Percentiles rank a stretch among this genome's conserved stretches.
These are phyloP conservation scores for Echria macrotheca DNA, from an alignment of 495 filamentous ascomycete genomes.

Conservation along the genomic window DNA sequence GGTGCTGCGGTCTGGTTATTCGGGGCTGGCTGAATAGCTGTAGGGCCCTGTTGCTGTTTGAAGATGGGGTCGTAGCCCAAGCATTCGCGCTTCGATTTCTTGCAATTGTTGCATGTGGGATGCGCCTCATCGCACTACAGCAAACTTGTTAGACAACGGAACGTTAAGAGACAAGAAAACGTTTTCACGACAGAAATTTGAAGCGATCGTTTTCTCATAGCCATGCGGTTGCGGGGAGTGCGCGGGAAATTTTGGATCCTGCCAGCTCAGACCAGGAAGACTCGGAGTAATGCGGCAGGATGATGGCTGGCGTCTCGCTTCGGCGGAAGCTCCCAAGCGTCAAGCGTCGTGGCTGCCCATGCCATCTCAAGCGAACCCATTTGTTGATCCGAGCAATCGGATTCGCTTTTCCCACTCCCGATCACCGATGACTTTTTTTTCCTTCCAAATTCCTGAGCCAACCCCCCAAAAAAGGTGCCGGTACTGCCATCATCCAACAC, in stretches of 20 bases:
- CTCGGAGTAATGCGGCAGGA: slow-evolving; percentile 5
- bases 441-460: too few relatives aligned
- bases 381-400: slow-evolving; percentile 10
- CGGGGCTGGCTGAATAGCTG: slow-evolving; percentile 67
- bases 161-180: not conserved
- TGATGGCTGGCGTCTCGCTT: slow-evolving; percentile 28
- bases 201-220: too few relatives aligned
- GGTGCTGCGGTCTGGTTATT: slow-evolving; percentile 28
- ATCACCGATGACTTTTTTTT: too few relatives aligned
- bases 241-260: slow-evolving; percentile 7
- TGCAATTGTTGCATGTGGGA: slow-evolving; percentile 92
- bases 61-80: slow-evolving; percentile 98
- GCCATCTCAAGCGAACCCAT: slow-evolving; percentile 26
- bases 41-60: slow-evolving; percentile 74
- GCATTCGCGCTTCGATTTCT: slow-evolving; percentile 97
- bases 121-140: slow-evolving; percentile 91
- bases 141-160: slow-evolving; percentile 2
- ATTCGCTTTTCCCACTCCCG: slow-evolving; percentile 11
- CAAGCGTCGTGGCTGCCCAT: slow-evolving; percentile 17
- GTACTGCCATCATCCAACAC: not conserved
- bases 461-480: not conserved
- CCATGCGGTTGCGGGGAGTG: slow-evolving; percentile 6
- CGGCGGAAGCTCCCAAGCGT: slow-evolving; percentile 26
- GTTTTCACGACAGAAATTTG: too few relatives aligned
- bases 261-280: not conserved